A percentile compares a stretch with the other conserved stretches of the same genome.
Evolutionary conservation across 805 yeast genomes (phyloP).

Genomic region (Pichia membranifaciens): DNA sequence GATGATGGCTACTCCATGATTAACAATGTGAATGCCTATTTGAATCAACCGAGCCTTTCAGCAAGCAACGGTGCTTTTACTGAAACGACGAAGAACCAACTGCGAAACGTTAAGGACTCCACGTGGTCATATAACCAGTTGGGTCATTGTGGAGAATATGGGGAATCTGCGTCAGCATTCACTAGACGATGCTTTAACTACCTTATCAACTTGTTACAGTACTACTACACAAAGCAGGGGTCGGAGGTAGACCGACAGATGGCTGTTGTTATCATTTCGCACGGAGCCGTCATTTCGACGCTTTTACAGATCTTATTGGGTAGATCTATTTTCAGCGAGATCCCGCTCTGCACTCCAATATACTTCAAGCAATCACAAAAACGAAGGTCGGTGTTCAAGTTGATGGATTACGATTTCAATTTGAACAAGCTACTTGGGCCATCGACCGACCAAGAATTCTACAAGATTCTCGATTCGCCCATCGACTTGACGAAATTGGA

Average conservation of each 20-base stretch:
- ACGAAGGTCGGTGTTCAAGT: constrained; percentile 22
- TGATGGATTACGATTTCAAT: constrained; percentile 32
- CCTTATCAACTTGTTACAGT: constrained; percentile 30
- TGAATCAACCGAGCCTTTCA: constrained; percentile 20
- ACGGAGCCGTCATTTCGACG: constrained; percentile 40
- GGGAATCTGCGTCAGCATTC: constrained; percentile 35
- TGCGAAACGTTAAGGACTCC: constrained; percentile 23
- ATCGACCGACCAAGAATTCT: constrained; percentile 24
- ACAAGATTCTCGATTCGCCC: constrained; percentile 19
- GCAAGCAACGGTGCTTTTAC: constrained; percentile 14
- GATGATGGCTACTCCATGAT: constrained; percentile 39
- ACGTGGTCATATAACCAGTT: constrained; percentile 32
- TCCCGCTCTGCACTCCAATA: constrained; percentile 34
- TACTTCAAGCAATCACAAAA: constrained; percentile 26
- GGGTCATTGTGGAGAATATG: constrained; percentile 40
- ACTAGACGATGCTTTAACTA: constrained; percentile 33
- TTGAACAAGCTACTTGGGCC: constrained; percentile 24
- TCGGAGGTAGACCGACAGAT: constrained; percentile 28
- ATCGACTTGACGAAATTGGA: constrained; percentile 26
- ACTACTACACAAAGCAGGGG: constrained; percentile 23
- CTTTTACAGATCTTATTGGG: constrained; percentile 34
- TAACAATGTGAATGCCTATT: constrained; percentile 34
- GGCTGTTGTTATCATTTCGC: constrained; percentile 33
- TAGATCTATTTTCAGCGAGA: constrained; percentile 35
- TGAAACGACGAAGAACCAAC: constrained; percentile 15